Base-by-base conservation (phyloP, 2,329 filamentous ascomycete species). In the Zelopaecilomyces penicillatus region DNA sequence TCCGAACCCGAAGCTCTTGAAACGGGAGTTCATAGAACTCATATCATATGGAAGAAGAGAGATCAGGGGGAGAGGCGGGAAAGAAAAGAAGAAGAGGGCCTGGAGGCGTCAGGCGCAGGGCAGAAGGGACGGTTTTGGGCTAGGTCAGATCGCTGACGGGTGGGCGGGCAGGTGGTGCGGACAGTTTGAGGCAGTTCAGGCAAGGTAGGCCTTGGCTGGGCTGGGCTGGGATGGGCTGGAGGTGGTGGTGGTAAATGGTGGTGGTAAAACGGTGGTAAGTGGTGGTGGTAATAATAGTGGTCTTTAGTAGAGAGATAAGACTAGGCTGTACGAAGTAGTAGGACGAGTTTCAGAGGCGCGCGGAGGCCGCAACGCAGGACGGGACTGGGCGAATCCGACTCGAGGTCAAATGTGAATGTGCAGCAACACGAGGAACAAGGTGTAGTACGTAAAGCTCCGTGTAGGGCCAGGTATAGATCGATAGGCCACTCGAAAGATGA, bases 1-100 rank as follows among this genome's bases (percentile, higher is more conserved):
- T 70, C 83, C 83, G 74, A 87, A 85, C 70, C 85, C 83, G 71
- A 88, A 76, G 75, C 78, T 78, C 75, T 86, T 85, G 66, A 87
- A 80, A 69, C 83, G 81, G 65, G 80, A 78, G 74, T 86, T 87
- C 79, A 85, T 78, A 75, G 81, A 86, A 76, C 78, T 85, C 82
- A 86, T 85, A 65, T 62, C 62, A 41, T 31, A 43, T 29, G 39
- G 42, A 42, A 40, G 44, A 41, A 46, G 29, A 45, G 43, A 42
- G 47, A 48, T 46, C 50, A 51, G 48, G 50, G 50, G 53, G 52
- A 51, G 50, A 53, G 50, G 53, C 50, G 53, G 53, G 37, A 42
- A 45, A 39, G 39, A 37, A 43, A 40, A 37, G 30, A 41, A 42
- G 43, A 41, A 42, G 40, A 45, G 37, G 27, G 29, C 29, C 30